These are phyloP conservation scores for Magnusiomyces suaveolens DNA, from an alignment of 1,139 yeast species.

Conservation along the genomic window DNA sequence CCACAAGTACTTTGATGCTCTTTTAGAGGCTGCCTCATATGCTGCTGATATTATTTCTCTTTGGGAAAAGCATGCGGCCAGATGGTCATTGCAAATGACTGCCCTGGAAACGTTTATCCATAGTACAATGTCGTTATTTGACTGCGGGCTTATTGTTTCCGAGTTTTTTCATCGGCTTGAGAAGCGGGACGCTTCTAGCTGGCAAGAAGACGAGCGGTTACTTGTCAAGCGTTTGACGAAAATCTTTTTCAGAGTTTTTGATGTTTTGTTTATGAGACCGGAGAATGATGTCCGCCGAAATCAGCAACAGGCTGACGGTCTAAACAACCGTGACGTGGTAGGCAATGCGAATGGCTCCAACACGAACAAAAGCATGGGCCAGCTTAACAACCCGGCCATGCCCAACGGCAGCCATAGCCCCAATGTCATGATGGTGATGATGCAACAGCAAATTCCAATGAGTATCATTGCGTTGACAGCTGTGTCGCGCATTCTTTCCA, in stretches of 20 bases:
- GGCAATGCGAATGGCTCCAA: not conserved
- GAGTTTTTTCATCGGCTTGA: conserved; percentile 30
- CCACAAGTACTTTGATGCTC: conserved; percentile 22
- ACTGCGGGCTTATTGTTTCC: conserved; percentile 32
- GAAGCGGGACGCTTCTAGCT: conserved; percentile 16
- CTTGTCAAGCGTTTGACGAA: conserved; percentile 26
- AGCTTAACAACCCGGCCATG: not conserved
- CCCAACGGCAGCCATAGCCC: not conserved
- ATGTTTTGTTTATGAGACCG: conserved; percentile 15
- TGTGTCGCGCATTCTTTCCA: conserved; percentile 11
- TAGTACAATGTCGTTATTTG: conserved; percentile 31
- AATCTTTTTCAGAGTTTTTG: conserved; percentile 26
- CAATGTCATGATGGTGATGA: conserved; percentile 3
- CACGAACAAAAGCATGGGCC: not conserved
- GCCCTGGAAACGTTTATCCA: conserved; percentile 32
- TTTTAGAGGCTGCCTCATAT: conserved; percentile 33
- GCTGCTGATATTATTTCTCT: conserved; percentile 34
- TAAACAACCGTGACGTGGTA: not conserved
- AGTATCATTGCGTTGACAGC: conserved; percentile 12
- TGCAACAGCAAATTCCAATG: conserved; percentile 8
- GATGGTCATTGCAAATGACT: conserved; percentile 29
- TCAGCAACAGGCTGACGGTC: conserved; percentile 7
- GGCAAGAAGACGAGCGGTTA: conserved; percentile 26
- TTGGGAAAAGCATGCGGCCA: conserved; percentile 33
- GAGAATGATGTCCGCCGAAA: conserved; percentile 13